Conservation (phyloP, 2,329 filamentous ascomycete genomes). For the Cadophora malorum region DNA sequence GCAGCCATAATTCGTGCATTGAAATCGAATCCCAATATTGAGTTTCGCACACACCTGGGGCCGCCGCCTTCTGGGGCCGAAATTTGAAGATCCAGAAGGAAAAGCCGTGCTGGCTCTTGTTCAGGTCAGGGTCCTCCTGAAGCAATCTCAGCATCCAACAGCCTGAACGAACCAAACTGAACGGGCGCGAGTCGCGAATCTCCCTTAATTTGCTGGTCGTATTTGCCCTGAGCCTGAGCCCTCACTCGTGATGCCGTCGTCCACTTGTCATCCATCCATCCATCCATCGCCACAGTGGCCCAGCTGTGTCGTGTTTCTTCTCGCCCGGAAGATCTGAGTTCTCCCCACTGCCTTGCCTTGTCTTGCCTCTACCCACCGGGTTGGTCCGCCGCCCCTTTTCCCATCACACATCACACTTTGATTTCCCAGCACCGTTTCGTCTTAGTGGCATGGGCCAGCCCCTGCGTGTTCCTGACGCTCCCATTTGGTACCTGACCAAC, state of each 20-base stretch:
- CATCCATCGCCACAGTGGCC: slow-evolving; percentile 11
- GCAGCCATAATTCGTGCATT: slow-evolving; percentile 25
- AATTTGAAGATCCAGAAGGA: slow-evolving; percentile 1
- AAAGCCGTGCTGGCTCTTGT: not conserved
- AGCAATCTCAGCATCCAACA: slow-evolving; percentile 10
- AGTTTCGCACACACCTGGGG: slow-evolving; percentile 16
- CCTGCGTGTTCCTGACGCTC: slow-evolving; percentile 11
- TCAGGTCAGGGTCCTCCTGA: not conserved
- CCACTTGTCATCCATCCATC: not conserved
- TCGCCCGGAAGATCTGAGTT: not conserved
- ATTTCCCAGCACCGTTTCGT: slow-evolving; percentile 10
- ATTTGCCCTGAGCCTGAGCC: not conserved
- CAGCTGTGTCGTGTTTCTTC: not conserved
- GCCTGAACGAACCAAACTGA: slow-evolving; percentile 7
- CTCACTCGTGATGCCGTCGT: not conserved
- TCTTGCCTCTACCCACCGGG: not conserved
- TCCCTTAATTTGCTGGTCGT: slow-evolving; percentile 10
- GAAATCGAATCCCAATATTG: slow-evolving; percentile 3
- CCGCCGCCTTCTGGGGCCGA: slow-evolving; percentile 10
- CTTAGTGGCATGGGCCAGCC: not conserved
- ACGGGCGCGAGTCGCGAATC: not conserved
- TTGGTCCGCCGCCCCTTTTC: slow-evolving; percentile 15
- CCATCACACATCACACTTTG: not conserved
- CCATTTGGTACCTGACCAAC: slow-evolving; percentile 17
- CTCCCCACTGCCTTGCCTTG: not conserved